Percentiles rank a stretch among this genome's conserved stretches.
Conservation (phyloP, 352 stramenopile genomes). For the Phytophthora lateralis region DNA sequence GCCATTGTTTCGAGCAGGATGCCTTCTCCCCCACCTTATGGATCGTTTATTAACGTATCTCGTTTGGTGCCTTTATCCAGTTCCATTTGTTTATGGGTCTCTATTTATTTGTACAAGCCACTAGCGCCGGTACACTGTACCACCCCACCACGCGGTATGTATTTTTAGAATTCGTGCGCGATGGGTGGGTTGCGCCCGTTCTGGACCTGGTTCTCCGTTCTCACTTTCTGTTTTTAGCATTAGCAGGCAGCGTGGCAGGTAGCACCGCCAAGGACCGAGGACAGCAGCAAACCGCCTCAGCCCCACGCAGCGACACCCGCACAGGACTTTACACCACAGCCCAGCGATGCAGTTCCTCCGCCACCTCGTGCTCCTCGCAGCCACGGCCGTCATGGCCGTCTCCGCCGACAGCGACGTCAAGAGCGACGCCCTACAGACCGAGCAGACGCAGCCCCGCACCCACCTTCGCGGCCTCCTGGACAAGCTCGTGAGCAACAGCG, state of each 20-base stretch:
- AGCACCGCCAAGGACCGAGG: conserved; percentile 20
- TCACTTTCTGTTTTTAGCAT: conserved; percentile 45
- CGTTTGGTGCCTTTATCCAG: too few species aligned
- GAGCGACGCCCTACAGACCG: not conserved
- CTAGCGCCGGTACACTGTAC: not conserved
- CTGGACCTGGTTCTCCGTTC: conserved; percentile 13
- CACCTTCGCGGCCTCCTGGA: conserved; percentile 49
- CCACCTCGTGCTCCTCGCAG: conserved; percentile 30
- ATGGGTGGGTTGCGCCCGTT: conserved; percentile 26
- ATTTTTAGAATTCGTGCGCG: conserved; percentile 26
- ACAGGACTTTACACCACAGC: conserved; percentile 1
- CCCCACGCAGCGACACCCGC: not conserved
- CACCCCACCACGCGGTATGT: conserved; percentile 14
- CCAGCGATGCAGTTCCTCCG: conserved; percentile 29
- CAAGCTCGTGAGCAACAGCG: conserved; percentile 32
- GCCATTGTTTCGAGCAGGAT: too few species aligned
- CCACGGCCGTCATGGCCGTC: conserved; percentile 16
- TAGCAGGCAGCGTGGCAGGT: conserved; percentile 1
- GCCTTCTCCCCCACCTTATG: too few species aligned
- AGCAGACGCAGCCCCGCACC: conserved; percentile 31
- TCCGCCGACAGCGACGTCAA: conserved; percentile 3
- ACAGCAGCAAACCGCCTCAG: conserved; percentile 4
- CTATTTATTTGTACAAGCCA: too few species aligned
- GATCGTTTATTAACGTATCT: too few species aligned
- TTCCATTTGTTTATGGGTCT: too few species aligned